These are phyloP conservation scores for Rhodosporidiobolus odoratus DNA, from an alignment of 768 basidiomycete species.

Conservation along the genomic window DNA sequence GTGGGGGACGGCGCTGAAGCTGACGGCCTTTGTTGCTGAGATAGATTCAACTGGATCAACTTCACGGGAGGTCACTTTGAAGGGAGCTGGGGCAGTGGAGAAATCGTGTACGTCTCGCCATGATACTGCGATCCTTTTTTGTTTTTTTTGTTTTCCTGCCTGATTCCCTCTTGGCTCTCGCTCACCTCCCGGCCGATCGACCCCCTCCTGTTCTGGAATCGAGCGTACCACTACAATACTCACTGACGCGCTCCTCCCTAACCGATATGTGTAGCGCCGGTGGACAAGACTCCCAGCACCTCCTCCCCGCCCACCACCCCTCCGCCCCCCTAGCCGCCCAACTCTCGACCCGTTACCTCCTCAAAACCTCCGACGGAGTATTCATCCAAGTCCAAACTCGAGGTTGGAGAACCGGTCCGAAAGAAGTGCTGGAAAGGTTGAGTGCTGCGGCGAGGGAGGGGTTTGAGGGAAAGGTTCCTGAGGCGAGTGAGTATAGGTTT, in stretches of 20 bases:
- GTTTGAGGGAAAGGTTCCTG: constrained; percentile 1
- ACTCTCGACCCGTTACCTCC: constrained; percentile 33
- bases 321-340: constrained; percentile 9
- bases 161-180: not conserved
- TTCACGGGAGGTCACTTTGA: constrained; percentile 30
- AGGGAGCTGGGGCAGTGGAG: constrained; percentile 9
- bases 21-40: too few species aligned
- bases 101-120: constrained; percentile 21
- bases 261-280: not conserved
- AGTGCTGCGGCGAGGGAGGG: constrained; percentile 18
- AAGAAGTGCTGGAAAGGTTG: constrained; percentile 22
- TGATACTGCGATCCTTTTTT: too few species aligned
- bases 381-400: constrained; percentile 34
- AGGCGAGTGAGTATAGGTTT: constrained; percentile 31
- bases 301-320: constrained; percentile 21
- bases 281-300: constrained; percentile 30
- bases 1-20: not conserved
- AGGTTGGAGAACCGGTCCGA: constrained; percentile 30
- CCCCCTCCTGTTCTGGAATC: too few species aligned
- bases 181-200: not conserved
- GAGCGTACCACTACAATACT: not conserved
- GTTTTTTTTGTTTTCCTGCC: not conserved
- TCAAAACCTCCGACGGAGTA: constrained; percentile 7
- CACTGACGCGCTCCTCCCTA: not conserved
- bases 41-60: constrained; percentile 29